These are phyloP conservation scores for Boletus sp. DNA, from an alignment of 1,284 basidiomycete species.

Conservation along the genomic window DNA sequence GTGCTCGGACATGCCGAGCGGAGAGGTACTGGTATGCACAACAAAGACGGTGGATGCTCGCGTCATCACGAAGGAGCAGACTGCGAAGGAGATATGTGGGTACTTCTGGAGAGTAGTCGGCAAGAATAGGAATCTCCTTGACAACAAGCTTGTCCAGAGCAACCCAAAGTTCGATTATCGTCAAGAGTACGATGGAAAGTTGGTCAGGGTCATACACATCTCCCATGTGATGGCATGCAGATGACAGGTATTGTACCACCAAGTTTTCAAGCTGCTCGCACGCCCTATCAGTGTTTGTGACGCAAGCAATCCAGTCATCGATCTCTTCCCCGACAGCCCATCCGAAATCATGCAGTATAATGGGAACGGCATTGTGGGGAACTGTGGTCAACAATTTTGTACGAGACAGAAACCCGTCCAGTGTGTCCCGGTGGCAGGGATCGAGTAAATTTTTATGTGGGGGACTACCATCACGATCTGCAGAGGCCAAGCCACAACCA, in stretches of 20 bases:
- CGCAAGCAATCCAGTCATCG: background rate
- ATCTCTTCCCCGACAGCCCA: background rate
- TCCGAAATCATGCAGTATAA: background rate
- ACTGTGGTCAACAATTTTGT: background rate
- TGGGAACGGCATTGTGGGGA: no score
- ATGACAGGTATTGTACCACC: background rate
- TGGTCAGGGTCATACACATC: background rate
- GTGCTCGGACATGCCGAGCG: background rate
- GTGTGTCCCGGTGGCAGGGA: background rate
- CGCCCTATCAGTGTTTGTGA: background rate
- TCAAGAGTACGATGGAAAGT: background rate
- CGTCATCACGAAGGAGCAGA: background rate
- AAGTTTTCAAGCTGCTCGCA: background rate
- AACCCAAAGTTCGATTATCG: background rate
- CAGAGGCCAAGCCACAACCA: background rate
- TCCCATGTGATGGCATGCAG: background rate
- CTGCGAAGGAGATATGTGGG: background rate
- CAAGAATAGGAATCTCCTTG: background rate
- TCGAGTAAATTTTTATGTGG: background rate
- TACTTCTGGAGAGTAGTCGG: background rate
- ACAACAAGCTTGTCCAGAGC: constrained; percentile 1
- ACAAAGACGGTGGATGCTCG: background rate
- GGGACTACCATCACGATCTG: background rate
- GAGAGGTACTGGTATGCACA: constrained; percentile 2
- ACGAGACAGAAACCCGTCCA: background rate